Evolutionary conservation across 2,329 filamentous ascomycete species (phyloP).

Genomic region (Byssoonygena ceratinophila): DNA sequence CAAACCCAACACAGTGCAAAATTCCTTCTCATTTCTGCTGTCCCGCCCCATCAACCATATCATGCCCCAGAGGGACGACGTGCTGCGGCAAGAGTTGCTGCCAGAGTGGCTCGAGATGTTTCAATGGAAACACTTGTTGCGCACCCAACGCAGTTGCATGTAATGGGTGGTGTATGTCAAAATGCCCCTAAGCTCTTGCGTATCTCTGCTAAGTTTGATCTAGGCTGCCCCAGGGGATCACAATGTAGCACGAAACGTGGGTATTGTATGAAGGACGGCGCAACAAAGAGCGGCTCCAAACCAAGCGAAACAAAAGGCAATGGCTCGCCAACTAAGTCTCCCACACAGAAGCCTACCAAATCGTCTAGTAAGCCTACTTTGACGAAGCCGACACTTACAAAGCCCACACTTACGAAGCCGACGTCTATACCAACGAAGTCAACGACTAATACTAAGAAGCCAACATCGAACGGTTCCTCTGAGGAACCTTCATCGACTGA

Average conservation of each 20-base stretch:
- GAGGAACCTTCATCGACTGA: not conserved
- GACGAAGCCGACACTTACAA: not conserved
- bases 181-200: not conserved
- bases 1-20: slow-evolving; percentile 1
- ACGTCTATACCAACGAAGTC: not conserved
- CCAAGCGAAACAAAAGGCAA: not conserved
- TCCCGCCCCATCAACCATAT: not conserved
- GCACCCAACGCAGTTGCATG: not conserved
- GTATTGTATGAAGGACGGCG: not conserved
- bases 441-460: not conserved
- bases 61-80: not conserved
- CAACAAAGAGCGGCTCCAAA: not conserved
- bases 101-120: not conserved
- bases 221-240: not conserved
- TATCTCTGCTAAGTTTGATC: not conserved
- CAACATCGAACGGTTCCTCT: not conserved
- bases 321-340: not conserved
- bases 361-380: not conserved
- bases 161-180: slow-evolving; percentile 6
- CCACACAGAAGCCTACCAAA: not conserved
- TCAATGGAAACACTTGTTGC: slow-evolving; percentile 2
- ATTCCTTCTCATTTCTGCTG: not conserved
- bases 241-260: not conserved
- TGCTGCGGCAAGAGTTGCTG: slow-evolving; percentile 2
- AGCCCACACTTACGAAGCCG: not conserved